Base-by-base conservation (phyloP, 1,139 yeast genomes). In the Hyphopichia burtonii region DNA sequence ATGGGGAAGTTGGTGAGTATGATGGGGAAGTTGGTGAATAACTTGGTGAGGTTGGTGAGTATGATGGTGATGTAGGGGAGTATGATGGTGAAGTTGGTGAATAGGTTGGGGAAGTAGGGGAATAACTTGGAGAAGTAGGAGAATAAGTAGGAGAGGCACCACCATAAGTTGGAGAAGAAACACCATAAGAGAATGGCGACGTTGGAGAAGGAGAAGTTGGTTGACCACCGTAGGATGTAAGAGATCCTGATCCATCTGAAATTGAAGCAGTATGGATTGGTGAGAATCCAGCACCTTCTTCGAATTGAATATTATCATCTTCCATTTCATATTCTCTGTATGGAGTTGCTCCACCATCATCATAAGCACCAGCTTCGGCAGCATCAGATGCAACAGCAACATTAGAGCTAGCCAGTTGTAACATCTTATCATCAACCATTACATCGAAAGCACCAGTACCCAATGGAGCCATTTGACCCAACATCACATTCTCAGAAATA, bases 381-480 rank as follows among this genome's bases (percentile, higher is more conserved):
- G 33, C 32, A 30, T 50, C 51, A 38, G 72, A 71, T 38, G 72
- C 76, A 40, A 72, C 76, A 41, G 68, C 66, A 45, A 73, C 68
- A 43, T 78, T 82, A 17, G 78, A 71, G 38, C 87, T 84, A 40
- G 86, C 75, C 41, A 77, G 65, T 50, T 85, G 83, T 62, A 94
- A 77, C 76, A 90, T 82, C 58, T 83, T 83, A 56, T 94, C 98
- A 63, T 94, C 96, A 50, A 94, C 83, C 83, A 88, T 84, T 37
- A 94, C 94, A 63, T 93, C 99, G 61, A 94, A 94, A 2, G 96
- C 86, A 59, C 99, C 99, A 3, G 99, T 94, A 65, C 99, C 99
- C 56, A 94, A 80, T 45, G 99, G 99, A 18, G 99, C 98, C 80
- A 93, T 81, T 75, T 94, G 99, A 41, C 99, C 99, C 59, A 94